A percentile compares a stretch with the other conserved stretches of the same genome.
These are phyloP conservation scores for Neospermospora avenae DNA, from an alignment of 2,329 filamentous ascomycete species.

Conservation along the genomic window DNA sequence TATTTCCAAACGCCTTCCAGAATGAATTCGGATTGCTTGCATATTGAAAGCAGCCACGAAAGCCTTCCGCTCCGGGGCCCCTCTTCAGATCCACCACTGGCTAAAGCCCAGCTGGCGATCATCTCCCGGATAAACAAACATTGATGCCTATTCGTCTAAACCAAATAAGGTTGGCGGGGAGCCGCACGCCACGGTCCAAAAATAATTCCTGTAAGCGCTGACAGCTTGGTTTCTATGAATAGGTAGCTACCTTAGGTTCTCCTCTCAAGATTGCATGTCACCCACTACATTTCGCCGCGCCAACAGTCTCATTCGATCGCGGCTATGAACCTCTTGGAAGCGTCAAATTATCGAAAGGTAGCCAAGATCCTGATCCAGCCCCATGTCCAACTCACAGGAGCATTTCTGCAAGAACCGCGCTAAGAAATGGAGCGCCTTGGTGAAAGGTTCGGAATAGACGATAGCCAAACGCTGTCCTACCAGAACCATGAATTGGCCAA, in stretches of 20 bases:
- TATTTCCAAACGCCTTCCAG: constrained; percentile 3
- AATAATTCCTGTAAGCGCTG: constrained; percentile 7
- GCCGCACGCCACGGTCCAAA: constrained; percentile 7
- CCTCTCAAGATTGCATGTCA: not conserved
- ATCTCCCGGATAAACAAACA: constrained; percentile 1
- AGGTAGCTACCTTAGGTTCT: not conserved
- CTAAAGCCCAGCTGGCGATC: constrained; percentile 2
- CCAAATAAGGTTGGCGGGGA: not conserved
- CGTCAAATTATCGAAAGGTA: constrained; percentile 7
- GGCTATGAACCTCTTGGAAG: constrained; percentile 13
- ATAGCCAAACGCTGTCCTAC: constrained; percentile 5
- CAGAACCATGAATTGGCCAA: not conserved
- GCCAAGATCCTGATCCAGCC: not conserved
- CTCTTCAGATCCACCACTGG: not conserved
- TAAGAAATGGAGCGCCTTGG: not conserved
- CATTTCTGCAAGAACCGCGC: constrained; percentile 4
- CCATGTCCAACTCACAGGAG: not conserved
- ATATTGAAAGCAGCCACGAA: constrained; percentile 2
- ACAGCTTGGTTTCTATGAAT: constrained; percentile 1
- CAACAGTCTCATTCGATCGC: constrained; percentile 9
- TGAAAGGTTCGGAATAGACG: not conserved
- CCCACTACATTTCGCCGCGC: constrained; percentile 2
- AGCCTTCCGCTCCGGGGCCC: not conserved
- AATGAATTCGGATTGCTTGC: not conserved
- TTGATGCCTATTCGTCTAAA: not conserved